Conservation (phyloP, 140 eudicot species). For the Stevia rebaudiana region DNA sequence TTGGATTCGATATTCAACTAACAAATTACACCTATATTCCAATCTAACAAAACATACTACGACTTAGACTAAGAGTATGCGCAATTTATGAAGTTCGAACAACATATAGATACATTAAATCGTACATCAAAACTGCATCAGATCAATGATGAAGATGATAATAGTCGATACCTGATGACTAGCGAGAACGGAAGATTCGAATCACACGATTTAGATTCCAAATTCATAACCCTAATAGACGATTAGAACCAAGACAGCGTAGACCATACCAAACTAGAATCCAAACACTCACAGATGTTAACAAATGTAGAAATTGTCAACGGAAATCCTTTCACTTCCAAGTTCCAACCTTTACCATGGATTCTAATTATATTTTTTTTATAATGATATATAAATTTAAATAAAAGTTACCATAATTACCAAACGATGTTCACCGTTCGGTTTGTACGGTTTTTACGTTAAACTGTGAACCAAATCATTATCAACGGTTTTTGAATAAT, state of each 20-base stretch:
- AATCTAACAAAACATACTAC: not conserved
- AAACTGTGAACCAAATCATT: no score
- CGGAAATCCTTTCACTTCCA: no score
- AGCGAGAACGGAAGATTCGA: not conserved
- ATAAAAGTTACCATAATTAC: no score
- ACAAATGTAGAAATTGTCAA: not conserved
- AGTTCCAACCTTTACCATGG: no score
- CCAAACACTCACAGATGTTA: constrained; percentile 17
- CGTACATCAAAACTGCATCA: not conserved
- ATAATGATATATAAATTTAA: no score
- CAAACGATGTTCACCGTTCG: no score
- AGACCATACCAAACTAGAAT: constrained; percentile 17
- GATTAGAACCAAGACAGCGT: not conserved
- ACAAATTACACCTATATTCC: not conserved
- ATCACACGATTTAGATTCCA: not conserved
- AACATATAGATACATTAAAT: not conserved
- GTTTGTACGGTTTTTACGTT: no score
- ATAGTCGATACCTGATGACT: constrained; percentile 16
- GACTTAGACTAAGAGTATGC: not conserved
- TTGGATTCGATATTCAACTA: not conserved
- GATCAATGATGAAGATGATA: not conserved
- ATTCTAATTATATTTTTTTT: not conserved
- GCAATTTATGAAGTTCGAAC: not conserved
- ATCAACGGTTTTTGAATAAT: no score
- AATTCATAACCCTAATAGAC: constrained; percentile 25